A percentile compares a stretch with the other conserved stretches of the same genome.
These are phyloP conservation scores for Sphaerulina populicola DNA, from an alignment of 2,329 filamentous ascomycete genomes.

Conservation along the genomic window DNA sequence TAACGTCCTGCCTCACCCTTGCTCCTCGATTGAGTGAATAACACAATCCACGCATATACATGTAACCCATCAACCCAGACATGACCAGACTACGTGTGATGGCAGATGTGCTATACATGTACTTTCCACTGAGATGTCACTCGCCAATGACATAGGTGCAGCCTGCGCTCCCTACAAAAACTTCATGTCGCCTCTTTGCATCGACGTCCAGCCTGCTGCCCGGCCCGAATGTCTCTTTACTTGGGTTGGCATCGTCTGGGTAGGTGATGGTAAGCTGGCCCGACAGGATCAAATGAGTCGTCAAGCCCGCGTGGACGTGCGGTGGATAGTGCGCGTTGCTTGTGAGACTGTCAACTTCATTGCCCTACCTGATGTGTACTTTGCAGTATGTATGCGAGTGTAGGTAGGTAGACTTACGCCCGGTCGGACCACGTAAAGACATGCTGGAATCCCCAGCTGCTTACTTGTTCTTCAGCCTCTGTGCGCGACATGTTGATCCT, in stretches of 20 bases:
- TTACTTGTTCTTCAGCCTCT: slow-evolving; percentile 53
- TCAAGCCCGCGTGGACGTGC: slow-evolving; percentile 56
- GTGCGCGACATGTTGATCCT: slow-evolving; percentile 30
- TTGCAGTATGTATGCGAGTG: too few relatives aligned
- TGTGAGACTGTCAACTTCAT: not conserved
- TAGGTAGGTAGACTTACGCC: slow-evolving; percentile 5
- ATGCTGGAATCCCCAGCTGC: slow-evolving; percentile 59
- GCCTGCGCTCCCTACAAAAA: slow-evolving; percentile 58
- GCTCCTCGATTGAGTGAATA: not conserved
- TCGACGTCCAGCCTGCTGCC: slow-evolving; percentile 60
- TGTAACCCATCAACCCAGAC: not conserved
- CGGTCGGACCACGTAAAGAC: slow-evolving; percentile 58
- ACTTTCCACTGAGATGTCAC: slow-evolving; percentile 3
- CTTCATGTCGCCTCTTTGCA: slow-evolving; percentile 56
- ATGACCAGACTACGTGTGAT: too few relatives aligned
- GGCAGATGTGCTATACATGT: too few relatives aligned
- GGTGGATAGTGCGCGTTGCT: slow-evolving; percentile 62
- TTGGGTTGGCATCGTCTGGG: slow-evolving; percentile 49
- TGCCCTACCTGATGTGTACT: too few relatives aligned
- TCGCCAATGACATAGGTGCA: slow-evolving; percentile 44
- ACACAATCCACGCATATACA: not conserved
- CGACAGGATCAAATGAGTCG: slow-evolving; percentile 59
- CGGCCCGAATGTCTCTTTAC: slow-evolving; percentile 51
- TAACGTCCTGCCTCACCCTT: not conserved
- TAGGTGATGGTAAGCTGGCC: slow-evolving; percentile 61